Evolutionary conservation across 148 eudicot species (phyloP), one percentile per base, ranked within the genome.

Genomic region (Diospyros lotus): DNA sequence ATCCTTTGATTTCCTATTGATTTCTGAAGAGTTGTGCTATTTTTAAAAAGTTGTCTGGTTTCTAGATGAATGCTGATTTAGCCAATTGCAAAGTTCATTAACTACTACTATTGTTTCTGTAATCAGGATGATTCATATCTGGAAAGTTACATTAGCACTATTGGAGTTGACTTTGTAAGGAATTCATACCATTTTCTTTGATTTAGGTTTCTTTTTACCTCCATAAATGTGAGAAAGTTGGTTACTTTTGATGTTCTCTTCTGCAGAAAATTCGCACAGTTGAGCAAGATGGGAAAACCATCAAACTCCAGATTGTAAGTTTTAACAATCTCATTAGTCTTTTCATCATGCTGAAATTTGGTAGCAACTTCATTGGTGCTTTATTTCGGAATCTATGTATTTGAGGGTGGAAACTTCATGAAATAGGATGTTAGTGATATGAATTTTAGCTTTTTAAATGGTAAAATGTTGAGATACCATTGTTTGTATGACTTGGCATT

Each of bases 141-240:
- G 71, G 97, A 92, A 58, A 89, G 90, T 72, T 92, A 92, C 86
- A 92, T 92, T 74, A 92, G 97, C 87, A 92, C 97, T 69, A 92
- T 92, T 71, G 97, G 97, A 40, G 97, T 92, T 14, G 97, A 92
- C 76, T 92, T 92, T 41, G 94, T 92, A 83, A 86, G 94, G 70
- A 61, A 51, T 48, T 38, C 50, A 6, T 62, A 48, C 67, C 55
- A 4, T 66, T 15, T 46, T 41, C 5, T 3, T 59, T 66, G 45
- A 15, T 78, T 58, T 61, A 0, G 48, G 1, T 44, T 9, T n/a
- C 18, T 28, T 8, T 44, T 39, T 54, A 38, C 58, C 52, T 39
- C 17, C 9, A 60, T 51, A 45, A 52, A 1, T 17, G 5, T 28
- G 73, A 14, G 53, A 14, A 6, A 18, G 51, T 48, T 28, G 28